A percentile compares a stretch with the other conserved stretches of the same genome.
These are phyloP conservation scores for Podospora pseudocomata DNA, from an alignment of 495 filamentous ascomycete genomes.

Conservation along the genomic window DNA sequence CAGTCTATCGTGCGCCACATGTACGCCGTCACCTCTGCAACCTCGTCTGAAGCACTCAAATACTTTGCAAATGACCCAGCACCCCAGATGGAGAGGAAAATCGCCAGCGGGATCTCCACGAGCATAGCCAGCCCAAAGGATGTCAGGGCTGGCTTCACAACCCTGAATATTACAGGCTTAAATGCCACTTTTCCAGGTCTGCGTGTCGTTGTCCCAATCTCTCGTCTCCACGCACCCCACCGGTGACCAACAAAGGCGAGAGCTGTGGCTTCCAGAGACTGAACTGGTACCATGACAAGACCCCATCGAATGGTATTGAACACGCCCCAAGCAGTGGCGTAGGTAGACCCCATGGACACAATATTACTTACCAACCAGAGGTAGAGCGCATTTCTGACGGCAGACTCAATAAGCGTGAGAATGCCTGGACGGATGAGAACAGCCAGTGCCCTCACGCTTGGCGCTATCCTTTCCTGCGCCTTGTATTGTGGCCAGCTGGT, in stretches of 20 bases:
- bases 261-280: slow-evolving; percentile 61
- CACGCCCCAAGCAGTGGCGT: slow-evolving; percentile 71
- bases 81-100: slow-evolving; percentile 59
- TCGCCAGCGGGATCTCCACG: slow-evolving; percentile 60
- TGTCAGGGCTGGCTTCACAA: slow-evolving; percentile 53
- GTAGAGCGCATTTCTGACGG: slow-evolving; percentile 65
- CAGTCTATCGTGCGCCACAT: slow-evolving; percentile 73
- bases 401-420: slow-evolving; percentile 61
- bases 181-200: slow-evolving; percentile 41
- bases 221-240: slow-evolving; percentile 59
- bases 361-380: slow-evolving; percentile 69
- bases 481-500: slow-evolving; percentile 25
- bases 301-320: slow-evolving; percentile 81
- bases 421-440: slow-evolving; percentile 54
- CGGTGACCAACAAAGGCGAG: slow-evolving; percentile 64
- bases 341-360: slow-evolving; percentile 57
- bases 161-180: slow-evolving; percentile 29
- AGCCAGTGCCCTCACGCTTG: slow-evolving; percentile 43
- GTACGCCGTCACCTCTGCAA: slow-evolving; percentile 57
- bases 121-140: slow-evolving; percentile 51
- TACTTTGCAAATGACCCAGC: slow-evolving; percentile 57
- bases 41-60: slow-evolving; percentile 50
- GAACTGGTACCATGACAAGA: slow-evolving; percentile 71
- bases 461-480: slow-evolving; percentile 14
- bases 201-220: slow-evolving; percentile 34